Base-by-base conservation (phyloP, 306 rosid genomes). In the Vigna radiata region DNA sequence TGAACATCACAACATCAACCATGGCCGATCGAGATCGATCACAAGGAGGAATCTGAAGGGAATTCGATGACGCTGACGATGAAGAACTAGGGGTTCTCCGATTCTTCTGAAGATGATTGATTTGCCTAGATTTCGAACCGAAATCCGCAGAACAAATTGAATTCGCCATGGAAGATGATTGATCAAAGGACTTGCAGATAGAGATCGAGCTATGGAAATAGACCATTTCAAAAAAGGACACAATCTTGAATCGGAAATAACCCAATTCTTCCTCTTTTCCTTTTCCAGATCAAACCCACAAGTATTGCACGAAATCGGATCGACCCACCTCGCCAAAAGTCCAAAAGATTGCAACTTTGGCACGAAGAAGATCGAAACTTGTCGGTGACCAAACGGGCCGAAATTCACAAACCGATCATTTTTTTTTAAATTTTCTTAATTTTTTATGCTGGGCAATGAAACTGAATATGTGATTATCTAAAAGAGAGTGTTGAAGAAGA, bases 101-200 rank as follows among this genome's bases (percentile, higher is more conserved):
- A 83, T 81, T 75, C 81, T 87, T 70, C 23, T 67, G 80, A 2
- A 76, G 19, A 19, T 71, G 36, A 73, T 75, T 84, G 56, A 16
- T 75, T 55, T 81, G 89, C 70, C 79, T 88, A 2, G 90, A 86
- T 86, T 90, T 90, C 6, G 85, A 80, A 76, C 81, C 80, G 4
- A 89, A 49, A 73, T 87, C 91, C 48, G 86, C 18, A 52, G 85
- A 81, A 78, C 78, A 76, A 80, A 78, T 63, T 8, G 96, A 85
- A 80, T 86, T 89, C 25, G 92, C 82, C 97, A 90, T 87, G 59
- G 77, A 13, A 50, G 88, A 33, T 15, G 88, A 33, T 75, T 86
- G 96, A 87, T 92, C 98, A 85, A 90, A 89, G 81, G 93, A 91
- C 72, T 91, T 91, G 91, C 97, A 92, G 89, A 91, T 92, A 86